Evolutionary conservation across 2,329 filamentous ascomycete genomes (phyloP), one percentile per base, ranked within the genome.

Genomic region (Ascochyta lentis): DNA sequence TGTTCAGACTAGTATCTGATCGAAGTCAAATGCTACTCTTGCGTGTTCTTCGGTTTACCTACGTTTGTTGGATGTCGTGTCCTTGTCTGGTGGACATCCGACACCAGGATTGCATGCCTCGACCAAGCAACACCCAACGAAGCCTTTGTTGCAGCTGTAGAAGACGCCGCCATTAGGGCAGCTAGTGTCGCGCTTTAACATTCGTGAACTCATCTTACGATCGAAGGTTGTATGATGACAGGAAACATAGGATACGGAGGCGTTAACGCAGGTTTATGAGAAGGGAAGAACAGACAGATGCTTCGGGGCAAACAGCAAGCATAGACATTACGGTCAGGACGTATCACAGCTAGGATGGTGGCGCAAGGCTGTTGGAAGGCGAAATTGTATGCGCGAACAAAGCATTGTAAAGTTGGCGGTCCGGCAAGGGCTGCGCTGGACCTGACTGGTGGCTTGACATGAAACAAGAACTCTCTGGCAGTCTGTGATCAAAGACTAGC

Each of bases 111-210:
- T 56, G 49, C 67, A 72, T 47, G 69, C 58, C 27, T 70, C 64
- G 10, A 59, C 59, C 13, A 61, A n/a, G 42, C 68, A 73, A 42
- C 69, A 72, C 27, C 69, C 70, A 27, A 33, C 31, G 35, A 63
- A 72, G 1, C 53, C 58, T 26, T 35, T 40, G 33, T 49, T 44
- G 38, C 70, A 72, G 10, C 37, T 55, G 39, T 71, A 70, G 24
- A 63, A 68, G 7, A 40, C 35, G 19, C 64, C 65, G 12, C 67
- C 64, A 13, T 43, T 44, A 1, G 60, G 62, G 12, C 66, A 69
- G 26, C 55, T 57, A 22, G 15, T 31, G 16, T 45, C 34, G n/a
- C 61, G 55, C 23, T 51, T 49, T n/a, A 40, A 19, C 3, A 54
- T 35, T 35, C 45, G 37, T 8, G 26, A 22, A 33, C 49, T 33